phyloP scores from a whole-genome alignment of 2,329 filamentous ascomycete genomes.

The Dactylellina sp. region DNA sequence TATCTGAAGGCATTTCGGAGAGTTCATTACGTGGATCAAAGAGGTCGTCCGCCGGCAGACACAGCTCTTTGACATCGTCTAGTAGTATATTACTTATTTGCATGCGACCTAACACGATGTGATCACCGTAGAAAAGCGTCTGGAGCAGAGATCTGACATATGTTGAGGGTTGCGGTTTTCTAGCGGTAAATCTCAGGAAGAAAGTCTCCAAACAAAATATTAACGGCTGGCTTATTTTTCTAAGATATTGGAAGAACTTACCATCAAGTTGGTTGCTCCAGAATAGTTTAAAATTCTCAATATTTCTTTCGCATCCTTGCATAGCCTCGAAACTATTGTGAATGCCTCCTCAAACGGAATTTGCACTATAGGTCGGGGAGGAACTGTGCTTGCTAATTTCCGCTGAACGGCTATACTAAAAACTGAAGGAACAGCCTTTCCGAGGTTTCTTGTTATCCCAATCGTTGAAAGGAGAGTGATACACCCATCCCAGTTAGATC shows the following conservation, averaged over 20 bases:
- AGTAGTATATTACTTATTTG: conserved; percentile 81
- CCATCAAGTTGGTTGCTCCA: conserved; percentile 77
- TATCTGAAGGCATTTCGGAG: conserved; percentile 78
- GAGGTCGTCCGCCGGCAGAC: conserved; percentile 77
- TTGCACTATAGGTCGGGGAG: conserved; percentile 87
- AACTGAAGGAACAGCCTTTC: conserved; percentile 76
- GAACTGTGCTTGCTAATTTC: conserved; percentile 91
- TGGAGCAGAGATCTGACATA: conserved; percentile 86
- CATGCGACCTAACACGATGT: conserved; percentile 75
- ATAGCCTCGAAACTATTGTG: conserved; percentile 76
- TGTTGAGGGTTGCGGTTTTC: conserved; percentile 83
- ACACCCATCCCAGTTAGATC: conserved; percentile 65
- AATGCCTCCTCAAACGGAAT: conserved; percentile 79
- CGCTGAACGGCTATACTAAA: conserved; percentile 92
- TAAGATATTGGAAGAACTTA: conserved; percentile 63
- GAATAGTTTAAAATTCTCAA: conserved; percentile 75
- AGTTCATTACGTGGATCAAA: conserved; percentile 80
- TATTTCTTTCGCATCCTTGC: conserved; percentile 77
- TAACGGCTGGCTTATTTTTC: conserved; percentile 9
- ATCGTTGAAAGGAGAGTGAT: conserved; percentile 69
- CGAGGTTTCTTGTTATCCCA: conserved; percentile 72
- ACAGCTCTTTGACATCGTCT: conserved; percentile 81
- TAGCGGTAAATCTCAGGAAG: conserved; percentile 58
- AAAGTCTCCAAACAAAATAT: conserved; percentile 56
- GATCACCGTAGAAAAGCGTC: conserved; percentile 78